Base-by-base conservation (phyloP, 2,329 filamentous ascomycete species). In the Phialophora chinensis region DNA sequence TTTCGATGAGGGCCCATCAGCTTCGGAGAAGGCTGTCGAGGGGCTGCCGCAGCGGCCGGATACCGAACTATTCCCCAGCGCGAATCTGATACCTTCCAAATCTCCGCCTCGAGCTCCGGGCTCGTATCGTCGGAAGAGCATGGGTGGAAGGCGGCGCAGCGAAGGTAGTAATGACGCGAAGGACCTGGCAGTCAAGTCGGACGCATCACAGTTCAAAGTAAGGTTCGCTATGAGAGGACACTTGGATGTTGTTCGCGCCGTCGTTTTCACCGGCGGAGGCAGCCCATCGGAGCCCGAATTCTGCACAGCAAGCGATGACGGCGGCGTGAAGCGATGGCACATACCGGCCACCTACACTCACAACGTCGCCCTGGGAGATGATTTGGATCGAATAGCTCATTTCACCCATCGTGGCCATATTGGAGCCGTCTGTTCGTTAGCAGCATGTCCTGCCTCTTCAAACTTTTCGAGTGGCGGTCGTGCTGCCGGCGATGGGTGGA, bases 211-310 rank as follows among this genome's bases (percentile, higher is more conserved):
- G 72, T 98, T 99, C 82, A 97, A 96, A 78, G 90, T 98, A 66
- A 88, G 93, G 59, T 98, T 97, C 75, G 94, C 93, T 4, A 84
- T 99, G 4, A 87, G 94, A 60, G 95, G 95, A 1, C 95, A 99
- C 77, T 85, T 99, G 1, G 93, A 98, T 76, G 93, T 96, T 2
- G 92, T 99, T 4, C 90, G 95, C 49, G 92, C 92, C 0, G 92
- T 98, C 66, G 96, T 97, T 70, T 99, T 99, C 79, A 98, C 93
- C 0, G 95, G 95, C 27, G 95, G 95, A 50, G 95, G 95, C 68
- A 97, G 93, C 74, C 93, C 93, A 3, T 92, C 92, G 3, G 95
- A 99, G 76, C 95, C 95, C 1, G 95, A 99, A 78, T 94, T 99
- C 62, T 98, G 94, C 79, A 99, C 94, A 2, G 92, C 91, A 58